Conservation (phyloP, 106 monocot genomes). For the Acanthochlamys bracteata region DNA sequence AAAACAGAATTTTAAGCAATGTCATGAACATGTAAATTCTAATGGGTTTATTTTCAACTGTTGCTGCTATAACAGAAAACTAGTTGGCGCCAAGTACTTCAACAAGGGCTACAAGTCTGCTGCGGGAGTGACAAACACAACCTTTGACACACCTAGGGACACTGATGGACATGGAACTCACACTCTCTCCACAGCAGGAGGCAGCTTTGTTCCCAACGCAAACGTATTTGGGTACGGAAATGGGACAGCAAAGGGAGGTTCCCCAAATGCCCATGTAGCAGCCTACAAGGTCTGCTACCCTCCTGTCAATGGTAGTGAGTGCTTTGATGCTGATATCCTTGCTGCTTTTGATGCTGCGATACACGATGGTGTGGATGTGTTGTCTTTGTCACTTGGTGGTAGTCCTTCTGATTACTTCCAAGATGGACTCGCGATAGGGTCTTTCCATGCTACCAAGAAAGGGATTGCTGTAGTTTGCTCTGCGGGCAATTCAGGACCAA, state of each 20-base stretch:
- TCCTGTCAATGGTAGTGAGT: conserved; percentile 19
- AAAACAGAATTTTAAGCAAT: neutral
- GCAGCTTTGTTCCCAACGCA: conserved; percentile 31
- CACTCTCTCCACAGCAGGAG: conserved; percentile 43
- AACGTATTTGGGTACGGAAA: conserved; percentile 27
- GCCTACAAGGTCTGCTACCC: conserved; percentile 26
- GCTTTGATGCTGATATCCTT: conserved; percentile 52
- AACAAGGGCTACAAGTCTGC: conserved; percentile 25
- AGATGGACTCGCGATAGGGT: conserved; percentile 30
- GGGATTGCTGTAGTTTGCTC: conserved; percentile 45
- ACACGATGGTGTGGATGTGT: conserved; percentile 53
- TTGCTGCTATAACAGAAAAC: conserved; percentile 29
- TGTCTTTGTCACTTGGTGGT: conserved; percentile 55
- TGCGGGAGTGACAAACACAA: conserved; percentile 4
- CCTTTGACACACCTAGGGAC: conserved; percentile 25
- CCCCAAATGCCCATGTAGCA: conserved; percentile 26
- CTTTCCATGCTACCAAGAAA: conserved; percentile 52
- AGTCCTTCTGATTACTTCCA: conserved; percentile 7
- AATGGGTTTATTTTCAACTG: neutral
- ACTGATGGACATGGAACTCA: conserved; percentile 36
- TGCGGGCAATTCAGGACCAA: conserved; percentile 48
- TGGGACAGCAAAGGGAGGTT: conserved; percentile 41
- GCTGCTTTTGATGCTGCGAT: conserved; percentile 62
- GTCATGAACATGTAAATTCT: neutral
- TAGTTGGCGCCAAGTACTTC: conserved; percentile 50